phyloP scores from a whole-genome alignment of 306 rosid species.

The Quercus aquifolioides region DNA sequence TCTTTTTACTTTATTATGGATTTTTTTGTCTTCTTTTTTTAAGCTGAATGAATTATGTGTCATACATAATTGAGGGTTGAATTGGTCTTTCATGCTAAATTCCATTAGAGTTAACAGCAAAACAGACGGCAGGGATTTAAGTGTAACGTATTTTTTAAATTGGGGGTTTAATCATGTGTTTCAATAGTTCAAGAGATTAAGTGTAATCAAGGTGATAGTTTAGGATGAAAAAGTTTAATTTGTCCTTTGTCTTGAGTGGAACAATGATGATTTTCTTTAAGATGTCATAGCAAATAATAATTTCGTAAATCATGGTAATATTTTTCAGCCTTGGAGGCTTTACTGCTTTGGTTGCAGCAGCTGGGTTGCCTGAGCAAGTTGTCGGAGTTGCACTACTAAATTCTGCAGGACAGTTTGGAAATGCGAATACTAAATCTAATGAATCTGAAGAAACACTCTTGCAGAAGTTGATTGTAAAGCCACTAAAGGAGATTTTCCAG shows the following conservation, averaged over 20 bases:
- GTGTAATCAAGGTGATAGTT: no score
- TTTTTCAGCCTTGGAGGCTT: slow-evolving; percentile 95
- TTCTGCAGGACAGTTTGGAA: slow-evolving; percentile 89
- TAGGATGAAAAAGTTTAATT: no score
- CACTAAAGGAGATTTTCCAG: slow-evolving; percentile 83
- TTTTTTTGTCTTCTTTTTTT: not conserved
- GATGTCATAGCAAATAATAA: not conserved
- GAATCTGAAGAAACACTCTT: slow-evolving; percentile 59
- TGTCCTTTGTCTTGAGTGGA: not conserved
- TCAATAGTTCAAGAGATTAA: no score
- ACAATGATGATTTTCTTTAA: not conserved
- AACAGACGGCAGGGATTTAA: no score
- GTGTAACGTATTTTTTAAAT: no score
- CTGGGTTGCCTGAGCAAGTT: slow-evolving; percentile 63
- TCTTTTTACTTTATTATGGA: not conserved
- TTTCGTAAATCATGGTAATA: slow-evolving; percentile 14
- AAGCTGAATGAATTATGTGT: not conserved
- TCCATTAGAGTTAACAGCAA: no score
- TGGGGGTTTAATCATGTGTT: no score
- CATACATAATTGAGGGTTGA: not conserved
- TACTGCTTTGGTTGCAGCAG: slow-evolving; percentile 82
- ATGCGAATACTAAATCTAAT: slow-evolving; percentile 37
- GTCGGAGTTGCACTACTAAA: slow-evolving; percentile 76
- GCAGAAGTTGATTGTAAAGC: slow-evolving; percentile 61
- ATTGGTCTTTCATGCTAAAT: no score